Percentiles rank a stretch among this genome's conserved stretches.
Evolutionary conservation across 1,284 basidiomycete species (phyloP).

Genomic region (Boletus coffeatus): DNA sequence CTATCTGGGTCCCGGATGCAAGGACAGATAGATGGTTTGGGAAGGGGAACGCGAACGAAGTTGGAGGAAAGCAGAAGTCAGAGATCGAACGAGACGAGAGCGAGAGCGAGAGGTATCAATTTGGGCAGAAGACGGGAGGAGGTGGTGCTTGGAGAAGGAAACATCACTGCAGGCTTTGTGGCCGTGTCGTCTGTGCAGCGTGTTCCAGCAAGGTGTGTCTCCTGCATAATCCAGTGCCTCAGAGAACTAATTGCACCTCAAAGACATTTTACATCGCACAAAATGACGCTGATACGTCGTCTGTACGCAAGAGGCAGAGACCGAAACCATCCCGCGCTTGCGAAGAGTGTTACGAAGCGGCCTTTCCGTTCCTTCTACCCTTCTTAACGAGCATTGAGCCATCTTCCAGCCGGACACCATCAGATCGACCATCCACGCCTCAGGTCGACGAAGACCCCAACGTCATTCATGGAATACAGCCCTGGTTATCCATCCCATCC

Average conservation of each 20-base stretch:
- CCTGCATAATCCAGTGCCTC: not conserved
- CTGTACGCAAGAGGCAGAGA: constrained; percentile 40
- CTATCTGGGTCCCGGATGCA: constrained; percentile 89
- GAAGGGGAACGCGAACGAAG: too few species aligned
- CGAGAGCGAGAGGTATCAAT: constrained; percentile 7
- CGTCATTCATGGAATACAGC: constrained; percentile 20
- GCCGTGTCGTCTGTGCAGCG: constrained; percentile 75
- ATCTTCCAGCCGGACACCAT: constrained; percentile 11
- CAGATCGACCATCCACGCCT: constrained; percentile 21
- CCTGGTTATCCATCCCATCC: constrained; percentile 30
- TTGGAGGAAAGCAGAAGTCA: constrained; percentile 13
- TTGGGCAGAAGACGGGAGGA: constrained; percentile 13
- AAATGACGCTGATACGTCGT: constrained; percentile 31
- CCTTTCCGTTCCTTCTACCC: constrained; percentile 60
- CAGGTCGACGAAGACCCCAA: constrained; percentile 11
- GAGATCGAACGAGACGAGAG: constrained; percentile 6
- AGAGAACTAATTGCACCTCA: not conserved
- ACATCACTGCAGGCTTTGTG: constrained; percentile 90
- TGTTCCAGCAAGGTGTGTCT: constrained; percentile 74
- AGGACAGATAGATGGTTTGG: constrained; percentile 64
- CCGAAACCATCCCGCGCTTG: constrained; percentile 76
- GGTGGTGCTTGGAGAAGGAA: constrained; percentile 53
- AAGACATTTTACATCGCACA: constrained; percentile 79
- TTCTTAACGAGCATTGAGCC: constrained; percentile 13
- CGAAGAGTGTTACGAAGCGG: constrained; percentile 79